Conservation (phyloP, 139 green algal species). For the Asterochloris sp. region DNA sequence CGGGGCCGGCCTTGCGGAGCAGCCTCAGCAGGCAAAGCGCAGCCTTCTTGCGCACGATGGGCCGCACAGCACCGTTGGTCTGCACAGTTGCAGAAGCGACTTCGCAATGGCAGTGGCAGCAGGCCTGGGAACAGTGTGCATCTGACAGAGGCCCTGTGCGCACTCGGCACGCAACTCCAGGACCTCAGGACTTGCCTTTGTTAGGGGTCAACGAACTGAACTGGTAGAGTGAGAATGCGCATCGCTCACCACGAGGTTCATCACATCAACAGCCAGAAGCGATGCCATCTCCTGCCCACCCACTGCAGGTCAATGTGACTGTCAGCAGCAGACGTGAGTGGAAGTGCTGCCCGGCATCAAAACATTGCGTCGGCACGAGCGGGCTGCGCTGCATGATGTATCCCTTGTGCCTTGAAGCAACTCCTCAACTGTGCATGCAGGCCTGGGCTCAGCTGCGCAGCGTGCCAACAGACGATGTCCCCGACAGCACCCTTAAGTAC, state of each 20-base stretch:
- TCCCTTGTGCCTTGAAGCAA: no score
- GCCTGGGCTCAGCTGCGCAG: no score
- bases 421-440: no score
- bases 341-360: neutral
- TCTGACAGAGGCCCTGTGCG: no score
- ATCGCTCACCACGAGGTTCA: slow-evolving; percentile 76
- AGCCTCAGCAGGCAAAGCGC: slow-evolving; percentile 92
- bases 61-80: slow-evolving; percentile 68
- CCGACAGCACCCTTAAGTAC: no score
- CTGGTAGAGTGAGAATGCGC: neutral
- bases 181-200: no score
- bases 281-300: slow-evolving; percentile 95
- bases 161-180: no score
- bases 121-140: neutral
- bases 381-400: neutral
- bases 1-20: slow-evolving; percentile 80
- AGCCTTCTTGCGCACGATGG: slow-evolving; percentile 96
- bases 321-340: neutral
- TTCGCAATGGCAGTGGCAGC: no score
- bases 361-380: neutral
- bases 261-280: slow-evolving; percentile 86
- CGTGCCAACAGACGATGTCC: no score
- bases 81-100: slow-evolving; percentile 12
- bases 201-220: neutral
- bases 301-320: slow-evolving; percentile 57